phyloP scores from a whole-genome alignment of 306 rosid species.

The Biancaea sappan region DNA sequence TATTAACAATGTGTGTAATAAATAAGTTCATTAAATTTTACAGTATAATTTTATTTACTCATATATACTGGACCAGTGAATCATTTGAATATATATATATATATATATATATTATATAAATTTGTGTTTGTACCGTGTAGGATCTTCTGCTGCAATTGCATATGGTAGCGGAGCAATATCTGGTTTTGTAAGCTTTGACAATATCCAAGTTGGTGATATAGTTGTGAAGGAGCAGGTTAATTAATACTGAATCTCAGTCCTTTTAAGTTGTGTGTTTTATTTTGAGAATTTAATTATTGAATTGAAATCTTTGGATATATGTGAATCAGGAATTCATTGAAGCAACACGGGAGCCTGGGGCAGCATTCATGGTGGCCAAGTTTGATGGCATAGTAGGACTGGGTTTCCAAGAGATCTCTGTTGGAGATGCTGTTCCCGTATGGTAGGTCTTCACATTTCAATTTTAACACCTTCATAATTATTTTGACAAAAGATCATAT shows the following conservation, averaged over 20 bases:
- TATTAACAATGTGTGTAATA: no score
- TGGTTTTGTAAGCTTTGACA: constrained; percentile 86
- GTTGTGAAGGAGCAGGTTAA: constrained; percentile 80
- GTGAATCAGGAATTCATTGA: constrained; percentile 77
- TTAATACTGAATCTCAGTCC: constrained; percentile 29
- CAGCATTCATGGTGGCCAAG: constrained; percentile 71
- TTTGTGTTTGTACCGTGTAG: constrained; percentile 42
- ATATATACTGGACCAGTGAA: no score
- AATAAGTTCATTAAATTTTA: no score
- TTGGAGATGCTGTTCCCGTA: constrained; percentile 79
- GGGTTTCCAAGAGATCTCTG: constrained; percentile 93
- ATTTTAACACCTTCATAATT: constrained; percentile 25
- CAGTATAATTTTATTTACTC: no score
- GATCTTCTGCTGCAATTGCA: constrained; percentile 78
- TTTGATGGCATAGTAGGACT: constrained; percentile 94
- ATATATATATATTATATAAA: no score
- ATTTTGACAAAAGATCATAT: background rate
- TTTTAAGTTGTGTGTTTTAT: background rate
- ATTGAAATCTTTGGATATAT: no score
- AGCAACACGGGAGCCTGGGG: constrained; percentile 77
- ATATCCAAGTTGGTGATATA: constrained; percentile 70
- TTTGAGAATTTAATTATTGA: no score
- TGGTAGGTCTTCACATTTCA: constrained; percentile 54
- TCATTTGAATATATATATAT: no score
- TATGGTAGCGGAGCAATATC: constrained; percentile 87